phyloP scores from a whole-genome alignment of 2,329 filamentous ascomycete genomes.

The Cladosporium colombiae region DNA sequence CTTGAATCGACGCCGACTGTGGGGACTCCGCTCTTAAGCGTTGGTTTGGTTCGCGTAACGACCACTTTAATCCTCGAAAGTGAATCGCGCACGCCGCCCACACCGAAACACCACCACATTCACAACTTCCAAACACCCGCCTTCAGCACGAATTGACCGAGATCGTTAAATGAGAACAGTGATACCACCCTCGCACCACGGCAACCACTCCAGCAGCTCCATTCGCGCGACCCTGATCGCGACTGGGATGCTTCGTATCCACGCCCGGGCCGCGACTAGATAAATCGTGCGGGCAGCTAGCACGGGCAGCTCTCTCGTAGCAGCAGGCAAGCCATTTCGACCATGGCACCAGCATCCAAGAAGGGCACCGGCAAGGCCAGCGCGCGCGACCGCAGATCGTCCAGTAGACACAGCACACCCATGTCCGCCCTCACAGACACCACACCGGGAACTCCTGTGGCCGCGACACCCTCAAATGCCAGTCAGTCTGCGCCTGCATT shows the following conservation, averaged over 20 bases:
- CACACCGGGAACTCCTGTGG: constrained; percentile 49
- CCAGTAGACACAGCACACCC: constrained; percentile 78
- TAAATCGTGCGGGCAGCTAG: constrained; percentile 62
- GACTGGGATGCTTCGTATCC: constrained; percentile 6
- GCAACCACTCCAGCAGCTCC: background rate
- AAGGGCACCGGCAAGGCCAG: constrained; percentile 31
- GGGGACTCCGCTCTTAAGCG: background rate
- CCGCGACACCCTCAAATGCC: constrained; percentile 64
- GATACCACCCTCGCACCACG: background rate
- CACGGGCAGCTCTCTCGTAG: constrained; percentile 81
- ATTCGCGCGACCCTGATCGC: background rate
- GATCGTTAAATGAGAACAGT: background rate
- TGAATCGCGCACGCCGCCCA: background rate
- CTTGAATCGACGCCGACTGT: background rate
- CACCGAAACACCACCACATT: background rate
- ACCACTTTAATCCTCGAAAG: background rate
- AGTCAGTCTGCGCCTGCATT: constrained; percentile 53
- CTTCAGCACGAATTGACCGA: background rate
- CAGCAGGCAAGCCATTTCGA: constrained; percentile 71
- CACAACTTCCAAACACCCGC: background rate
- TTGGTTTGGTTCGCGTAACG: background rate
- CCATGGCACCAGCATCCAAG: constrained; percentile 32
- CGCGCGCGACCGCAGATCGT: constrained; percentile 61
- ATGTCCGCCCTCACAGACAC: constrained; percentile 49
- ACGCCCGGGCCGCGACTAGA: constrained; percentile 5